A percentile compares a stretch with the other conserved stretches of the same genome.
phyloP scores from a whole-genome alignment of 2,329 filamentous ascomycete genomes.

The Pseudogymnoascus sp. region DNA sequence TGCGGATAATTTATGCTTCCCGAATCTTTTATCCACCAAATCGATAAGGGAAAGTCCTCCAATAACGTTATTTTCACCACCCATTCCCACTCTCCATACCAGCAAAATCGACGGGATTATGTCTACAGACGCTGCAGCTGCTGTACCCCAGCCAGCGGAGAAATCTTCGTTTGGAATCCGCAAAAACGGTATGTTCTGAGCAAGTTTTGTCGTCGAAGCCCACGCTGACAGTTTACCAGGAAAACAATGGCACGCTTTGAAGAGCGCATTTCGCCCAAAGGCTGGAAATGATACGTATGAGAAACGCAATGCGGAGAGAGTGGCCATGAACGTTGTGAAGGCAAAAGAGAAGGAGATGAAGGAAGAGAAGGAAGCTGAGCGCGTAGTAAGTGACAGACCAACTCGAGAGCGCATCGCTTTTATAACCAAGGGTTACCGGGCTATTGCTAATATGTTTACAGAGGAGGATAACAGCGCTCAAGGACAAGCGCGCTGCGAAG shows the following conservation, averaged over 20 bases:
- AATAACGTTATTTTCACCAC: conserved; percentile 2
- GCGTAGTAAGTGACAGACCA: conserved; percentile 51
- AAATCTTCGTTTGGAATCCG: conserved; percentile 51
- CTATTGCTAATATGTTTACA: conserved; percentile 31
- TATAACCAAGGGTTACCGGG: background rate
- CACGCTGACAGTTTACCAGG: conserved; percentile 44
- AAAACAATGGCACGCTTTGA: conserved; percentile 85
- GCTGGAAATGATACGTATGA: conserved; percentile 72
- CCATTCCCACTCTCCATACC: background rate
- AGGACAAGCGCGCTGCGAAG: conserved; percentile 78
- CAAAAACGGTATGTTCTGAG: conserved; percentile 61
- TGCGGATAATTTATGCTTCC: conserved; percentile 8
- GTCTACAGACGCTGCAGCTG: background rate
- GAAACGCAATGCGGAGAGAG: conserved; percentile 63
- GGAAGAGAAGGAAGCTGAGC: conserved; percentile 85
- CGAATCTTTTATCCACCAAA: conserved; percentile 8
- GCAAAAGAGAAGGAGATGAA: conserved; percentile 93
- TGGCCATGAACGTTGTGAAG: conserved; percentile 68
- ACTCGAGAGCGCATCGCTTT: background rate
- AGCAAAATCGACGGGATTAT: background rate
- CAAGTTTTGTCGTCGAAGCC: background rate
- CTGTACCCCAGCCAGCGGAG: background rate
- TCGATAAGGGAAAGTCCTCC: conserved; percentile 3
- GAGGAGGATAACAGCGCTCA: conserved; percentile 70
- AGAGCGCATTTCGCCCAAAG: conserved; percentile 76